A percentile compares a stretch with the other conserved stretches of the same genome.
These are phyloP conservation scores for Ceratocystis ficicola DNA, from an alignment of 2,329 filamentous ascomycete genomes.

Conservation along the genomic window DNA sequence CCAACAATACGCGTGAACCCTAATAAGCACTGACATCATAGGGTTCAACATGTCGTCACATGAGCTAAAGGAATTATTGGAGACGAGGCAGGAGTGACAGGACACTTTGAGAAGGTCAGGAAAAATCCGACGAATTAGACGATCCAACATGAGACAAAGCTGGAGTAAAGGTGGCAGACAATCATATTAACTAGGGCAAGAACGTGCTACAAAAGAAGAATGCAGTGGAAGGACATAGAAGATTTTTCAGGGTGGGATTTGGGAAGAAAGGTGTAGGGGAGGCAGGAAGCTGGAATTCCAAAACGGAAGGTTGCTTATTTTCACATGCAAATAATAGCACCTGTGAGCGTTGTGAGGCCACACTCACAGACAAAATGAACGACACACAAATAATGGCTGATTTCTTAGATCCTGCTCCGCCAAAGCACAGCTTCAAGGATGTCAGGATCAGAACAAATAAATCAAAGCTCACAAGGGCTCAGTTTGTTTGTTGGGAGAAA, in stretches of 20 bases:
- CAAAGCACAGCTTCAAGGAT: background rate
- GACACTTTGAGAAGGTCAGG: background rate
- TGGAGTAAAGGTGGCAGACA: background rate
- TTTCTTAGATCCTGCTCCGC: background rate
- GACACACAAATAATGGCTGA: background rate
- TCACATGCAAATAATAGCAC: constrained; percentile 9
- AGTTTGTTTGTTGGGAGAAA: background rate
- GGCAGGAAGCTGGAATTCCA: background rate
- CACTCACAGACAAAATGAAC: background rate
- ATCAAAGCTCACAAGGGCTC: background rate
- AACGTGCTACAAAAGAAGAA: background rate
- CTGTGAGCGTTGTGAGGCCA: constrained; percentile 1
- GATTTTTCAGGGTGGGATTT: background rate
- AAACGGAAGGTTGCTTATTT: constrained; percentile 2
- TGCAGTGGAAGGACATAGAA: constrained; percentile 4
- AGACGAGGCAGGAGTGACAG: background rate
- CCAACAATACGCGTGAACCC: background rate
- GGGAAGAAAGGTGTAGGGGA: background rate
- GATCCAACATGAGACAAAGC: background rate
- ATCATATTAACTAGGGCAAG: background rate
- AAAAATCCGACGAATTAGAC: background rate
- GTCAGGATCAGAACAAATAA: background rate
- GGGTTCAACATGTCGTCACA: background rate
- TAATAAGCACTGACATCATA: background rate
- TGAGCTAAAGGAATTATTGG: background rate